phyloP scores from a whole-genome alignment of 2,329 filamentous ascomycete genomes.

The Leptodontidium sp. region DNA sequence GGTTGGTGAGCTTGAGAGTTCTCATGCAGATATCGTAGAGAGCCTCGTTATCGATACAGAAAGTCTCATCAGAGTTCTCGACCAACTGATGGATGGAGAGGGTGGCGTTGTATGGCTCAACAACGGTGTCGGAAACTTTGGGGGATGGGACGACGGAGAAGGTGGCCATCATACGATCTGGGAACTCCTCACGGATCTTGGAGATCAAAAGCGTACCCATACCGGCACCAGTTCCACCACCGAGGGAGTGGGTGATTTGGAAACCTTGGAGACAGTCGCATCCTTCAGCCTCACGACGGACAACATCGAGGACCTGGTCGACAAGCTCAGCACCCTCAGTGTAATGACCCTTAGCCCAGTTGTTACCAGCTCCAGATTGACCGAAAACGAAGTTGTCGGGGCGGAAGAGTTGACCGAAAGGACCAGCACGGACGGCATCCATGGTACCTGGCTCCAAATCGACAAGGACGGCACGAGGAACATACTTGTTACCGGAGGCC shows the following conservation, averaged over 20 bases:
- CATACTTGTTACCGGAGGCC: constrained; percentile 98
- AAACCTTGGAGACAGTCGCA: constrained; percentile 99
- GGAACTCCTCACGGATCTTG: constrained; percentile 99
- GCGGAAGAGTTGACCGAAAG: constrained; percentile 98
- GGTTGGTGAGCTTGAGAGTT: constrained; percentile 98
- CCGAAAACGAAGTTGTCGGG: constrained; percentile 99
- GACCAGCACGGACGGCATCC: constrained; percentile 97
- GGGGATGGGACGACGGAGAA: constrained; percentile 99
- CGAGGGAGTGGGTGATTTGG: constrained; percentile 99
- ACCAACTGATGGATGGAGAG: constrained; percentile 99
- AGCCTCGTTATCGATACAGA: constrained; percentile 99
- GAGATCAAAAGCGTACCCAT: constrained; percentile 99
- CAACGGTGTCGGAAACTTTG: constrained; percentile 99
- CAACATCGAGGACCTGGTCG: constrained; percentile 97
- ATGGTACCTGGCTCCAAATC: constrained; percentile 99
- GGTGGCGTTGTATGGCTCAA: constrained; percentile 99
- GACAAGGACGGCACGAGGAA: constrained; percentile 98
- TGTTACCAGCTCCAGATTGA: constrained; percentile 99
- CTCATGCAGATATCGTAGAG: constrained; percentile 99
- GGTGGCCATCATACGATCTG: constrained; percentile 99
- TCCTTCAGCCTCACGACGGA: constrained; percentile 97
- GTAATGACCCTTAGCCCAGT: constrained; percentile 99
- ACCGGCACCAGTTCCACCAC: constrained; percentile 99
- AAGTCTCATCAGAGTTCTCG: constrained; percentile 99
- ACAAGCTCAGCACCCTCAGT: constrained; percentile 99